phyloP scores from a whole-genome alignment of 2,329 filamentous ascomycete species.

The Epichloe brachyelytri region DNA sequence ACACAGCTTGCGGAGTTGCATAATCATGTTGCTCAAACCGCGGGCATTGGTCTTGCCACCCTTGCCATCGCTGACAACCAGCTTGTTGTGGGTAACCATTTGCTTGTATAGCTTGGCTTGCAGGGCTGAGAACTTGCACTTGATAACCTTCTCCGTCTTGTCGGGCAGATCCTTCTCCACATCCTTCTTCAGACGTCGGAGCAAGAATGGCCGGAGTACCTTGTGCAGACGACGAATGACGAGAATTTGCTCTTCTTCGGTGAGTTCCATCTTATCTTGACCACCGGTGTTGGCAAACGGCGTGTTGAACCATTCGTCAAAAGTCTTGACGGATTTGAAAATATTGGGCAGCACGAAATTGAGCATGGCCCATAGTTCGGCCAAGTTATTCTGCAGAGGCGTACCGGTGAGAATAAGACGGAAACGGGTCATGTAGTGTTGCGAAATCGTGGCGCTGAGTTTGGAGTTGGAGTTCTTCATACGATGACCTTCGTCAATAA shows the following conservation, averaged over 20 bases:
- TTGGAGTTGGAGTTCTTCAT: slow-evolving; percentile 99
- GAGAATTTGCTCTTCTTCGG: slow-evolving; percentile 97
- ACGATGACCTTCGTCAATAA: slow-evolving; percentile 96
- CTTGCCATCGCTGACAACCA: slow-evolving; percentile 89
- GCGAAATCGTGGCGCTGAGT: slow-evolving; percentile 83
- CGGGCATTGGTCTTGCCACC: slow-evolving; percentile 88
- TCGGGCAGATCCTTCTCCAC: slow-evolving; percentile 97
- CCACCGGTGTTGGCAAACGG: slow-evolving; percentile 96
- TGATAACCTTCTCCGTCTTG: slow-evolving; percentile 98
- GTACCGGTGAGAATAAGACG: slow-evolving; percentile 96
- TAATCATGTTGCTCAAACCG: slow-evolving; percentile 98
- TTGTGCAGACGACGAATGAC: slow-evolving; percentile 98
- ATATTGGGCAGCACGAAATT: slow-evolving; percentile 98
- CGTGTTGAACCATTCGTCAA: slow-evolving; percentile 99
- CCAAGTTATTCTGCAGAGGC: slow-evolving; percentile 90
- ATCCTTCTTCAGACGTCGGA: slow-evolving; percentile 97
- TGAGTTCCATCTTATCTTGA: slow-evolving; percentile 97
- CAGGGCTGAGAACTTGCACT: slow-evolving; percentile 93
- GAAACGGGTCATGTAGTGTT: slow-evolving; percentile 91
- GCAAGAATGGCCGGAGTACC: slow-evolving; percentile 89
- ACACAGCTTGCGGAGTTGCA: slow-evolving; percentile 97
- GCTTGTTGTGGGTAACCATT: slow-evolving; percentile 88
- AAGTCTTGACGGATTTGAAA: slow-evolving; percentile 97
- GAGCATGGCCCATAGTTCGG: slow-evolving; percentile 92
- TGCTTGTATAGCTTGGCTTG: slow-evolving; percentile 95